Percentiles rank a stretch among this genome's conserved stretches.
Conservation (phyloP, 2,329 filamentous ascomycete genomes). For the Paracoccidioides lutzii region DNA sequence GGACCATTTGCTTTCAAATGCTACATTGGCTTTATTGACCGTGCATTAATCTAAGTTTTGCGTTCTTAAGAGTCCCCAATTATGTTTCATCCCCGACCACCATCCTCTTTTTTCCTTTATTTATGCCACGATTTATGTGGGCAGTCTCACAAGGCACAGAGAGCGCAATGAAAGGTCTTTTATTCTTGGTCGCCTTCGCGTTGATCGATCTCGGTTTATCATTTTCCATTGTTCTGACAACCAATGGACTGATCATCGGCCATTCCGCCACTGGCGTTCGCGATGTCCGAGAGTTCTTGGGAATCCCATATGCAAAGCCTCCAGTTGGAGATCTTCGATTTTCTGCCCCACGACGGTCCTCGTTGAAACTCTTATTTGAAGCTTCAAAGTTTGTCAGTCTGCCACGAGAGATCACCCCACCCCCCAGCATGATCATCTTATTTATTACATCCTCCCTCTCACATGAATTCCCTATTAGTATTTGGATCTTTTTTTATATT, state of each 20-base stretch:
- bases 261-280: slow-evolving; percentile 9
- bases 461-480: background rate
- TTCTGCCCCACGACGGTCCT: slow-evolving; percentile 13
- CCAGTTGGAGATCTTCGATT: slow-evolving; percentile 19
- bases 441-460: background rate
- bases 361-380: slow-evolving; percentile 4
- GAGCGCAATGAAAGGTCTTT: background rate
- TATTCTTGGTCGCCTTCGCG: background rate
- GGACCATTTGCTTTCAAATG: too few species aligned
- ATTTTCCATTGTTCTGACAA: slow-evolving; percentile 10
- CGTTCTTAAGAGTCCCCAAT: too few species aligned
- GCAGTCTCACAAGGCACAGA: background rate
- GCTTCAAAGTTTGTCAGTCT: slow-evolving; percentile 12
- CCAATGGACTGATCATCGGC: slow-evolving; percentile 16
- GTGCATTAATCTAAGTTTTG: too few species aligned
- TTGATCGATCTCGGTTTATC: background rate
- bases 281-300: slow-evolving; percentile 17
- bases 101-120: too few species aligned
- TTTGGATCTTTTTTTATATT: background rate
- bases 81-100: too few species aligned
- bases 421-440: too few species aligned
- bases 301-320: slow-evolving; percentile 19
- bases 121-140: background rate
- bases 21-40: too few species aligned
- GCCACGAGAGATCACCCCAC: background rate